These are phyloP conservation scores for Luzula sylvatica DNA, from an alignment of 176 grass and related monocot genomes.

Conservation along the genomic window DNA sequence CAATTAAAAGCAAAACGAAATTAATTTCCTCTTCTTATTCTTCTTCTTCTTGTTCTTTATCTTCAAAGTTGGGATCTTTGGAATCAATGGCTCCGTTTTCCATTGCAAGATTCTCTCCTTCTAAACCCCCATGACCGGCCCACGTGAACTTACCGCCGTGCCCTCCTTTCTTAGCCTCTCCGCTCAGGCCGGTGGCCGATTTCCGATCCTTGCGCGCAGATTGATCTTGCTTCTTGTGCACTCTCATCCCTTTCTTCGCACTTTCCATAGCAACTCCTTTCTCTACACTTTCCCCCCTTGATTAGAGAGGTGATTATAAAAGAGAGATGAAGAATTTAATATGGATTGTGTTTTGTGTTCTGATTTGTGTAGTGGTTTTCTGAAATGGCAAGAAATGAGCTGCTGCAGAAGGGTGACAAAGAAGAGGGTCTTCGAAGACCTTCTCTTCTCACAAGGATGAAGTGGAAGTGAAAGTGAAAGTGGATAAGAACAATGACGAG, in stretches of 20 bases:
- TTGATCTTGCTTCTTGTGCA: conserved; percentile 12
- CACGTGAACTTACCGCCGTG: conserved; percentile 96
- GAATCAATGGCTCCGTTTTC: conserved; percentile 24
- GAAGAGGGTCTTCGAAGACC: too few relatives aligned
- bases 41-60: neutral
- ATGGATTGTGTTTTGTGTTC: too few relatives aligned
- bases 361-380: too few relatives aligned
- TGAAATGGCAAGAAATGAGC: too few relatives aligned
- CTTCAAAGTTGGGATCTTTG: conserved; percentile 32
- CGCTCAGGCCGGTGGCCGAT: conserved; percentile 63
- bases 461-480: too few relatives aligned
- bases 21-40: neutral
- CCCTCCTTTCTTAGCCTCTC: conserved; percentile 81
- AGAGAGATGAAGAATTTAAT: too few relatives aligned
- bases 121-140: conserved; percentile 47
- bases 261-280: too few relatives aligned
- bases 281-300: too few relatives aligned
- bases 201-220: conserved; percentile 52
- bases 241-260: conserved; percentile 43
- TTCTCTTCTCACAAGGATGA: too few relatives aligned
- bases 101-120: conserved; percentile 33
- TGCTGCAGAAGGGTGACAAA: too few relatives aligned
- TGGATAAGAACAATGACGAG: too few relatives aligned
- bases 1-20: conserved; percentile 9
- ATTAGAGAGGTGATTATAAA: too few relatives aligned